Conservation (phyloP, 169 alveolate genomes). For the Babesia sp. region DNA sequence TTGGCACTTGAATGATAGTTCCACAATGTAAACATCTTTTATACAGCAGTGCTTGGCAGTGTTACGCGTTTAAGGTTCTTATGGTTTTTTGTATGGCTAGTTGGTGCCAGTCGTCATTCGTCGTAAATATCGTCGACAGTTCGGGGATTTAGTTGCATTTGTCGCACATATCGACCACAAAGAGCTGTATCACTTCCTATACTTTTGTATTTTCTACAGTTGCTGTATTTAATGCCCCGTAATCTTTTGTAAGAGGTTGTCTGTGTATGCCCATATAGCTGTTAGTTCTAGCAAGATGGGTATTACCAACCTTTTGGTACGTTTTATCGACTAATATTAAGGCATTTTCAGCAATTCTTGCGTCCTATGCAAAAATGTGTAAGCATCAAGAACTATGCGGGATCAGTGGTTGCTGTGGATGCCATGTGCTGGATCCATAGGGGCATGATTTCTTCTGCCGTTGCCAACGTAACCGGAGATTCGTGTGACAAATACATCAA, state of each 20-base stretch:
- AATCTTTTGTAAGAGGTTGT: not conserved
- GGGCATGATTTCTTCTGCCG: conserved; percentile 71
- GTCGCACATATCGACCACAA: not conserved
- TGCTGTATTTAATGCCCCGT: not conserved
- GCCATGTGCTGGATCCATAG: conserved; percentile 84
- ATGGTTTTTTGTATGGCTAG: not conserved
- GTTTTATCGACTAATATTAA: not conserved
- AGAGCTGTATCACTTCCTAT: not conserved
- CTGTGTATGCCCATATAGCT: not conserved
- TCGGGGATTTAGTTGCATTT: not conserved
- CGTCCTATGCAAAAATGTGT: conserved; percentile 70
- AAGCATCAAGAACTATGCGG: conserved; percentile 65
- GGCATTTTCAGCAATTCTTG: conserved; percentile 58
- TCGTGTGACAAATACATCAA: conserved; percentile 59
- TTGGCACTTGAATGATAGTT: not conserved
- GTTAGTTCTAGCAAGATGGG: conserved; percentile 42
- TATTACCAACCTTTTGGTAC: conserved; percentile 64
- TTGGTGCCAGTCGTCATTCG: not conserved
- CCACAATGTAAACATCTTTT: no score
- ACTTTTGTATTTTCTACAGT: not conserved
- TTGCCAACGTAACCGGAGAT: conserved; percentile 63
- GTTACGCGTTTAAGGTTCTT: not conserved
- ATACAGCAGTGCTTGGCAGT: not conserved
- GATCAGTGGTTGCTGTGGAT: conserved; percentile 77
- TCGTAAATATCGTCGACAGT: not conserved